These are phyloP conservation scores for Globisporangium radiosum DNA, from an alignment of 352 stramenopile genomes.

Conservation along the genomic window DNA sequence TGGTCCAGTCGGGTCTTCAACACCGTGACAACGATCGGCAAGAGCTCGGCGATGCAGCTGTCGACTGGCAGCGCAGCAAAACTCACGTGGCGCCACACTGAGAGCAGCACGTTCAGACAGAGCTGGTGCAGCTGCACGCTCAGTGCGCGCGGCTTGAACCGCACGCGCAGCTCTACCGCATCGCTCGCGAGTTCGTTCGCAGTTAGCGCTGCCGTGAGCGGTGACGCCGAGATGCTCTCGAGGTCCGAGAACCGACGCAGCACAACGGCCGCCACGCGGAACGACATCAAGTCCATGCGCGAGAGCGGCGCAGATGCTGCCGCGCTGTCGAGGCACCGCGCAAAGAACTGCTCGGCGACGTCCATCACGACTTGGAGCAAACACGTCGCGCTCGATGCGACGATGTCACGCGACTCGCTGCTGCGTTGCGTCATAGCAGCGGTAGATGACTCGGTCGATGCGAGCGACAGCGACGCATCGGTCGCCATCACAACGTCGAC, in stretches of 20 bases:
- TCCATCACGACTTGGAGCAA: conserved; percentile 53
- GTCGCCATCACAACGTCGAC: conserved; percentile 28
- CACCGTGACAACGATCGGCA: conserved; percentile 66
- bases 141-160: conserved; percentile 45
- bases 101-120: conserved; percentile 46
- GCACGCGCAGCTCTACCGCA: conserved; percentile 9
- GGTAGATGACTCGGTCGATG: background rate
- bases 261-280: conserved; percentile 53
- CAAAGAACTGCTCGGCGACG: conserved; percentile 29
- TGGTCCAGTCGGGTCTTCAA: conserved; percentile 71
- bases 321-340: conserved; percentile 8
- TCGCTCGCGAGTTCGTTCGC: conserved; percentile 37
- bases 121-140: conserved; percentile 58
- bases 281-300: conserved; percentile 62
- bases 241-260: conserved; percentile 66
- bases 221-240: conserved; percentile 51
- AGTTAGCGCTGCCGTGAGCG: conserved; percentile 54
- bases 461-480: conserved; percentile 4
- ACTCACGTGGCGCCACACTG: conserved; percentile 50
- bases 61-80: conserved; percentile 39
- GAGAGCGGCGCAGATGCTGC: conserved; percentile 14
- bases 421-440: no score
- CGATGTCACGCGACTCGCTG: background rate
- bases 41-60: conserved; percentile 48
- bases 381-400: conserved; percentile 18